phyloP scores from a whole-genome alignment of 345 rosid genomes.

The Hibiscus trionum region DNA sequence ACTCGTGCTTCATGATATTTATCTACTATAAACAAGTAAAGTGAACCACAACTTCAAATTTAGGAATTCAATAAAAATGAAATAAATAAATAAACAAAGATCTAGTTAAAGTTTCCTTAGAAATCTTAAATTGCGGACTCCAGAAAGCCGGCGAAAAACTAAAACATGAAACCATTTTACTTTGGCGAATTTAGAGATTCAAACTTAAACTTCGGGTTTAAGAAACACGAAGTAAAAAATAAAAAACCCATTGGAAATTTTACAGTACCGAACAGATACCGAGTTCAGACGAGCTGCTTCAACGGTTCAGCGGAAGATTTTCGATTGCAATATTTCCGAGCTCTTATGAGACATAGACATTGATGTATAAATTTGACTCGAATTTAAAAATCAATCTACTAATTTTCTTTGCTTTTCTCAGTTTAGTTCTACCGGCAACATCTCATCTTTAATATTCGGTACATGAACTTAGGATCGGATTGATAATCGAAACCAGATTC shows the following conservation, averaged over 20 bases:
- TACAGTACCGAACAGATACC: neutral
- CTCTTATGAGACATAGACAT: too few species aligned
- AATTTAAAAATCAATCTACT: too few species aligned
- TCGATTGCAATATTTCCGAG: too few species aligned
- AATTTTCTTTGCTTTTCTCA: too few species aligned
- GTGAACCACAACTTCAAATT: neutral
- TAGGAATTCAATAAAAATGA: neutral
- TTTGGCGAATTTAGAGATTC: constrained; percentile 30
- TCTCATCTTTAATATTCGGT: neutral
- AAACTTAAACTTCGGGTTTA: neutral
- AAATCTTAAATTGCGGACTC: neutral
- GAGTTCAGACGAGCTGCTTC: neutral
- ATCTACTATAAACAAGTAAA: too few species aligned
- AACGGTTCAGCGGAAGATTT: too few species aligned
- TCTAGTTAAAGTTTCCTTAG: too few species aligned
- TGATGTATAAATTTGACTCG: too few species aligned
- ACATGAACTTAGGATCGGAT: too few species aligned
- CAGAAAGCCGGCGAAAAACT: neutral
- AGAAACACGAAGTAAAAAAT: neutral
- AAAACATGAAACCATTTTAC: neutral
- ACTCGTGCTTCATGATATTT: too few species aligned
- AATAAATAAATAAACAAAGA: neutral
- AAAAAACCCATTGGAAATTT: neutral
- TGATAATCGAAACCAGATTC: too few species aligned
- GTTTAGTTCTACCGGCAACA: neutral